Base-by-base conservation (phyloP, 2,329 filamentous ascomycete genomes). In the Berkeleyomyces rouxiae region DNA sequence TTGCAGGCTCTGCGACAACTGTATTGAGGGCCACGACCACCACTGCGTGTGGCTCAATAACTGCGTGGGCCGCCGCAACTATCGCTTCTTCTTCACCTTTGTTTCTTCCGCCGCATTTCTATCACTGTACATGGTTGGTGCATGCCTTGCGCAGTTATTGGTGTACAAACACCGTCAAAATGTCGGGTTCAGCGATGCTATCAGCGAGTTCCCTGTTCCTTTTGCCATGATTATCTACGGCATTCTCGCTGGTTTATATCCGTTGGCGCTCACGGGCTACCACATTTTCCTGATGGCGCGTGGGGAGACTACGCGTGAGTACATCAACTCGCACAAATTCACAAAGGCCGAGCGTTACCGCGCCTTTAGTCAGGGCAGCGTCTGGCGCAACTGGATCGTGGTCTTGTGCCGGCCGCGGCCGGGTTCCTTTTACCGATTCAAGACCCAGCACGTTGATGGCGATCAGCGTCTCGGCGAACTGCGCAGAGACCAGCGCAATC, bases 31-130 rank as follows among this genome's bases (percentile, higher is more conserved):
- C 0, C 90, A 96, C 68, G 93, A 99, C 70, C 93, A 99, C 70
- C 93, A 99, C 74, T 99, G 93, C 70, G 91, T 97, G 13, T 99
- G 93, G 93, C 82, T 99, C 66, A 99, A 99, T 75, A 99, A 99
- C 72, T 99, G 93, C 67, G 87, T 99, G 59, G 93, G 93, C 51
- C 86, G 92, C 67, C 88, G 93, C 69, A 99, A 99, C 75, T 99
- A 99, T 75, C 89, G 93, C 66, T 97, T 92, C 73, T 99, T 99
- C 74, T 96, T 97, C 72, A 82, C 87, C 9, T 99, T 96, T 73
- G 85, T 99, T 67, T 83, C 83, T 61, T 84, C 86, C 11, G 84
- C 83, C n/a, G 90, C 89, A 0, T 67, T 96, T 42, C 79, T 96
- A 16, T 81, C 85, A 0, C 70, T 90, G 13, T 92, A 88, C 69